Conservation (phyloP, 805 yeast genomes). For the Pichia paraexigua region DNA sequence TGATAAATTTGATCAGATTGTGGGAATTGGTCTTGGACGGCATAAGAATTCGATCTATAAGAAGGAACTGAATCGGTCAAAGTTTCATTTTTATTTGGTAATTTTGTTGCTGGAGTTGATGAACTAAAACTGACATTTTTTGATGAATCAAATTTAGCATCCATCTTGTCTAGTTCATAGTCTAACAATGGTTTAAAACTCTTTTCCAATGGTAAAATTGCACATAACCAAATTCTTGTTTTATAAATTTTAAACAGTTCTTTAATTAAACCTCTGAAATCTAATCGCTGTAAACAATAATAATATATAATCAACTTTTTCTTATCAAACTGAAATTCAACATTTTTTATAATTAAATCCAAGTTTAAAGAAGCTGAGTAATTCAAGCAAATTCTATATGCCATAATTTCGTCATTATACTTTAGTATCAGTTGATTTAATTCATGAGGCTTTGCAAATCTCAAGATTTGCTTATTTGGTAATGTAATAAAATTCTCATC, state of each 20-base stretch:
- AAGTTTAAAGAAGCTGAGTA: conserved; percentile 32
- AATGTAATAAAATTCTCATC: conserved; percentile 58
- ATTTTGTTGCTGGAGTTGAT: conserved; percentile 12
- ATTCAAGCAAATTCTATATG: conserved; percentile 55
- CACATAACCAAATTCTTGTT: conserved; percentile 79
- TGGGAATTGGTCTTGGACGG: conserved; percentile 24
- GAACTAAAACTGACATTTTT: background rate
- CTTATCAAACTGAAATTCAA: conserved; percentile 77
- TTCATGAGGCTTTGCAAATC: conserved; percentile 72
- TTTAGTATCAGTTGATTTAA: conserved; percentile 53
- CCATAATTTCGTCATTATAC: conserved; percentile 63
- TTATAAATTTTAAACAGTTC: conserved; percentile 70
- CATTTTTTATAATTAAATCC: conserved; percentile 56
- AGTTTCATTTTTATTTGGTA: background rate
- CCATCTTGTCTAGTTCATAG: conserved; percentile 23
- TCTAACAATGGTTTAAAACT: conserved; percentile 25
- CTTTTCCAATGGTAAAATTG: conserved; percentile 41
- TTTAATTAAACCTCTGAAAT: conserved; percentile 64
- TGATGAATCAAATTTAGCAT: conserved; percentile 1
- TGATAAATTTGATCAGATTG: conserved; percentile 35
- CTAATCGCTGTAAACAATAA: conserved; percentile 55
- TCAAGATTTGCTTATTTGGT: conserved; percentile 68
- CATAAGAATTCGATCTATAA: conserved; percentile 30
- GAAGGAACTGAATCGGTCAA: conserved; percentile 21
- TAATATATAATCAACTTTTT: conserved; percentile 71